These are phyloP conservation scores for Cornus kousa DNA, from an alignment of 148 eudicot genomes.

Conservation along the genomic window DNA sequence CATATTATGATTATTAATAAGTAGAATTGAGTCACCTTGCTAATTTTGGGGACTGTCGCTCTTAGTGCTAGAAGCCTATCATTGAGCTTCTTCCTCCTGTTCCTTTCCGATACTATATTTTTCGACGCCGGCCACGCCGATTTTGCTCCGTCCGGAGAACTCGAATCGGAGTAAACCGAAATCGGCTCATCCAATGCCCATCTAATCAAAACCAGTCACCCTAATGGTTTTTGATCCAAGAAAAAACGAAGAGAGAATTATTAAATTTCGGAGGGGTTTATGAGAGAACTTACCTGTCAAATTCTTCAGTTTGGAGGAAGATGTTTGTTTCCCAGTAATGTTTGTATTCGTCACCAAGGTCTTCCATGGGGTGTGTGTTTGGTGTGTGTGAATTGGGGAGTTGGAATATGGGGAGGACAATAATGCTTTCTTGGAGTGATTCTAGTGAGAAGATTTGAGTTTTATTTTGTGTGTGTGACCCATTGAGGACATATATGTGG, in stretches of 20 bases:
- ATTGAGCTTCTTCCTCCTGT: slow-evolving; percentile 75
- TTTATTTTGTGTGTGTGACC: background rate
- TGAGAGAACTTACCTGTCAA: slow-evolving; percentile 37
- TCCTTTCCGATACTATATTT: slow-evolving; percentile 77
- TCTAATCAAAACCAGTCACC: slow-evolving; percentile 7
- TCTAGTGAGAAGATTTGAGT: background rate
- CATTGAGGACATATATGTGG: background rate
- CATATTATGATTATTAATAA: background rate
- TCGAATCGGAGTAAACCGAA: slow-evolving; percentile 68
- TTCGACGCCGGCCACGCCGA: slow-evolving; percentile 52
- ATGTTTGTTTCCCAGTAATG: slow-evolving; percentile 64
- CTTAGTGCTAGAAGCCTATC: slow-evolving; percentile 83
- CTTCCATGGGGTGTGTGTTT: slow-evolving; percentile 37
- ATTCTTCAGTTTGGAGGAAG: slow-evolving; percentile 51
- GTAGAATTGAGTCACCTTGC: slow-evolving; percentile 46
- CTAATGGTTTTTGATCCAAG: too few relatives aligned
- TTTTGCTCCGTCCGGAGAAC: slow-evolving; percentile 72
- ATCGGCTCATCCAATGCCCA: slow-evolving; percentile 57
- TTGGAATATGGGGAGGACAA: too few relatives aligned
- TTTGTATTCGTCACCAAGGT: slow-evolving; percentile 41
- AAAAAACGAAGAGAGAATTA: too few relatives aligned
- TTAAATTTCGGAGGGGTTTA: background rate
- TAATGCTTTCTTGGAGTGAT: background rate
- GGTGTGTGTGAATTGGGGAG: background rate
- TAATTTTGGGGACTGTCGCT: slow-evolving; percentile 83